Evolutionary conservation across 495 filamentous ascomycete species (phyloP).

Genomic region (Bacidia gigantensis): DNA sequence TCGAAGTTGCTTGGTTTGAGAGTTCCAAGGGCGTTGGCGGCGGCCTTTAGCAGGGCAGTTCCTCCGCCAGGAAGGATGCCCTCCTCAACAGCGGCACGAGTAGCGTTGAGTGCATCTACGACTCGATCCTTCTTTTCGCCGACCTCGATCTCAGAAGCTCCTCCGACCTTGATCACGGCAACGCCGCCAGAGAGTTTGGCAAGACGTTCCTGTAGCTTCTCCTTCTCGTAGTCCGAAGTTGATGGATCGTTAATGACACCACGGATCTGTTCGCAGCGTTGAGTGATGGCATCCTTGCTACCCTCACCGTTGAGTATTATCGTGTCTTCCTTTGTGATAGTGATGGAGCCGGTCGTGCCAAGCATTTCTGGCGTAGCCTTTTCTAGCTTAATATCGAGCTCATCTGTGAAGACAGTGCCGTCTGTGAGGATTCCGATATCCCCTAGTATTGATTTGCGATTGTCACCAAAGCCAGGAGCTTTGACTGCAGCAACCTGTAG

Average conservation of each 20-base stretch:
- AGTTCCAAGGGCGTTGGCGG: constrained; percentile 67
- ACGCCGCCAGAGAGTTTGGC: constrained; percentile 99
- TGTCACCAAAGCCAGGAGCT: constrained; percentile 98
- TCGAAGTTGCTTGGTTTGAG: constrained; percentile 92
- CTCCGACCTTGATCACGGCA: constrained; percentile 97
- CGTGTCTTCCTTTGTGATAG: constrained; percentile 99
- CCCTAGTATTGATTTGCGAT: constrained; percentile 98
- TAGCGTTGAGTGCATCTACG: constrained; percentile 95
- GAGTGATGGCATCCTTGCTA: constrained; percentile 81
- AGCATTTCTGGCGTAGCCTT: constrained; percentile 93
- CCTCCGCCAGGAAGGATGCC: constrained; percentile 97
- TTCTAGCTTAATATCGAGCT: constrained; percentile 97
- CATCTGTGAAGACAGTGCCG: constrained; percentile 92
- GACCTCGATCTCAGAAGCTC: constrained; percentile 94
- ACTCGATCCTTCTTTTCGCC: constrained; percentile 99
- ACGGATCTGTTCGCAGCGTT: constrained; percentile 98
- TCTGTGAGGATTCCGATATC: constrained; percentile 93
- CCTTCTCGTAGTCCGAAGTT: constrained; percentile 98
- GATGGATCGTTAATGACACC: constrained; percentile 85
- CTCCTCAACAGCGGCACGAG: constrained; percentile 95
- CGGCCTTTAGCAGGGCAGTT: constrained; percentile 93
- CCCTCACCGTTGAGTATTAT: constrained; percentile 97
- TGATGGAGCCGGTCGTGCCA: constrained; percentile 92
- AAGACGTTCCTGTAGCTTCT: constrained; percentile 98
- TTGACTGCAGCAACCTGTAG: constrained; percentile 97